These are phyloP conservation scores for Colletotrichum chlorophyti DNA, from an alignment of 2,329 filamentous ascomycete species.

Conservation along the genomic window DNA sequence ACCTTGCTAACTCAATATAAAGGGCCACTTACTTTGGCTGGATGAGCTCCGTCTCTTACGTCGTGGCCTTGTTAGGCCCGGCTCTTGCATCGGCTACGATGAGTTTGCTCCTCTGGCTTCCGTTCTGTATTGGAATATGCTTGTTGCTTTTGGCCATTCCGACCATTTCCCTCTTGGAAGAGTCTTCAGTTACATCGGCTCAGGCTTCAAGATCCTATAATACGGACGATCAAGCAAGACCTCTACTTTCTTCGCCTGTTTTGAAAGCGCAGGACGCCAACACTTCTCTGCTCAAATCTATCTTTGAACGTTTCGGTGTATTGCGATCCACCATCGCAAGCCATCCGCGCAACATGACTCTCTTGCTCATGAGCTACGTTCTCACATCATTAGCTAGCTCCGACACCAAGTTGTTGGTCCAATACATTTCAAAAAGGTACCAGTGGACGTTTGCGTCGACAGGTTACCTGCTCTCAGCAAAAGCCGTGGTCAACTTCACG, in stretches of 20 bases:
- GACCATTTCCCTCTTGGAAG: constrained; percentile 31
- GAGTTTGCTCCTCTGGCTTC: constrained; percentile 49
- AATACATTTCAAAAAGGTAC: constrained; percentile 58
- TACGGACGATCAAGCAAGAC: constrained; percentile 42
- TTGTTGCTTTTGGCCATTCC: constrained; percentile 43
- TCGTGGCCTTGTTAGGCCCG: constrained; percentile 53
- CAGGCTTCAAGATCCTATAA: not conserved
- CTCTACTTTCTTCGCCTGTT: constrained; percentile 46
- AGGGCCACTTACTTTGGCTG: constrained; percentile 58
- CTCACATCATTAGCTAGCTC: constrained; percentile 57
- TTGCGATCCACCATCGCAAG: constrained; percentile 42
- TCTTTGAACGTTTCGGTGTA: constrained; percentile 31
- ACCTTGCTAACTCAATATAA: not conserved
- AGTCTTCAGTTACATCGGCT: not conserved
- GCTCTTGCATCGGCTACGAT: constrained; percentile 54
- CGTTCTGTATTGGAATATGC: constrained; percentile 46
- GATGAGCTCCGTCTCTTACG: constrained; percentile 55
- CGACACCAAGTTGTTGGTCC: constrained; percentile 56
- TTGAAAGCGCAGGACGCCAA: constrained; percentile 42
- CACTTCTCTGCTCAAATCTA: constrained; percentile 14
- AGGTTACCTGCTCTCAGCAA: constrained; percentile 55
- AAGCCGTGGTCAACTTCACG: constrained; percentile 55
- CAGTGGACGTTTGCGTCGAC: constrained; percentile 53
- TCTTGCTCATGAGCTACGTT: constrained; percentile 52
- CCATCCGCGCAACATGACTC: constrained; percentile 48